Percentiles rank a stretch among this genome's conserved stretches.
These are phyloP conservation scores for Purpureocillium takamizusanense DNA, from an alignment of 2,329 filamentous ascomycete genomes.

Conservation along the genomic window DNA sequence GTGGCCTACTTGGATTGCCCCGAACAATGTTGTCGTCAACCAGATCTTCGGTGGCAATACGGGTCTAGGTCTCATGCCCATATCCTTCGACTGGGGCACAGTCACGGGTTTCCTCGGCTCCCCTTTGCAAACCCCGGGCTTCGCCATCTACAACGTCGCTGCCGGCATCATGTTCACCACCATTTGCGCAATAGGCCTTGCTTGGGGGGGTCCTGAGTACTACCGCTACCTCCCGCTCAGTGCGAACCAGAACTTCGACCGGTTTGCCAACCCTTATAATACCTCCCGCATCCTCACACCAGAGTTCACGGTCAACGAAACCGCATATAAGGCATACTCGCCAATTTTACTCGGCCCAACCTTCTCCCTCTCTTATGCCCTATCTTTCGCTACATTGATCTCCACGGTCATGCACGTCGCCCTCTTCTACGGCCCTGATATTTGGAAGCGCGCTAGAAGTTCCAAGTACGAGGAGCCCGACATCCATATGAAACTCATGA, in stretches of 20 bases:
- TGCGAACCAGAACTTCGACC: conserved; percentile 48
- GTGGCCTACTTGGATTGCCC: conserved; percentile 53
- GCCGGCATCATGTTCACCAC: conserved; percentile 42
- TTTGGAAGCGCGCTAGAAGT: conserved; percentile 24
- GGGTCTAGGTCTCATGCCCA: conserved; percentile 52
- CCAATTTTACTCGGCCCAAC: conserved; percentile 44
- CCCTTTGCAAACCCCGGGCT: conserved; percentile 51
- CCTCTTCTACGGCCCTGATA: conserved; percentile 43
- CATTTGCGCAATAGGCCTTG: conserved; percentile 41
- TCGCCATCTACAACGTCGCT: conserved; percentile 50
- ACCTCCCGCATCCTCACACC: conserved; percentile 43
- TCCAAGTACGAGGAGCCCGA: conserved; percentile 34
- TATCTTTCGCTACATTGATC: conserved; percentile 47
- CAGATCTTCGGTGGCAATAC: conserved; percentile 56
- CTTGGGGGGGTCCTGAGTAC: conserved; percentile 41
- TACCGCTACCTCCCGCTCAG: conserved; percentile 48
- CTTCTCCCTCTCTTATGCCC: conserved; percentile 45
- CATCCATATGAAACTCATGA: conserved; percentile 46
- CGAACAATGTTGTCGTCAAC: conserved; percentile 52
- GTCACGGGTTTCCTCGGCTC: conserved; percentile 46
- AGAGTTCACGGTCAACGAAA: conserved; percentile 42
- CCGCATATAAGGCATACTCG: conserved; percentile 49
- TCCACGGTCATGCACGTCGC: conserved; percentile 41
- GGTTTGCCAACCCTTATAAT: conserved; percentile 47
- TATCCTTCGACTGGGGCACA: conserved; percentile 60